These are phyloP conservation scores for Cubamyces lactineus DNA, from an alignment of 768 basidiomycete genomes.

Conservation along the genomic window DNA sequence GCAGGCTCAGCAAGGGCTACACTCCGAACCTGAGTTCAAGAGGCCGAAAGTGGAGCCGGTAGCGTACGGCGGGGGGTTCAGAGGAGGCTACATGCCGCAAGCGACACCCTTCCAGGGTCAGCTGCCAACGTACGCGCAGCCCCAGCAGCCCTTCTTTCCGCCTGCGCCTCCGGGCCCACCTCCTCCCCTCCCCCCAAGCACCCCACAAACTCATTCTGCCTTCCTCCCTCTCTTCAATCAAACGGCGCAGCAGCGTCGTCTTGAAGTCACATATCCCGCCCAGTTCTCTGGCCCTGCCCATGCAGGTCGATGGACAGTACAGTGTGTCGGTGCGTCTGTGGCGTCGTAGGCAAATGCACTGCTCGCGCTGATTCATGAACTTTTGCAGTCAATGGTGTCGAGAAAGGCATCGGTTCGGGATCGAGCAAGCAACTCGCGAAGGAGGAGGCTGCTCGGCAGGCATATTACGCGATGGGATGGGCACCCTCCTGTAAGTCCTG, in stretches of 20 bases:
- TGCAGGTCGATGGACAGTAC: constrained; percentile 66
- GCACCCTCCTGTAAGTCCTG: constrained; percentile 43
- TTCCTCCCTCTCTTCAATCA: constrained; percentile 79
- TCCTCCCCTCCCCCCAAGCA: constrained; percentile 40
- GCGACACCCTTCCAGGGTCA: background rate
- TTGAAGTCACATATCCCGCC: constrained; percentile 63
- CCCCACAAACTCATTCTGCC: constrained; percentile 63
- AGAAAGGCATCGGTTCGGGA: constrained; percentile 67
- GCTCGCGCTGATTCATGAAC: background rate
- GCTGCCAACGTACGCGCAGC: constrained; percentile 30
- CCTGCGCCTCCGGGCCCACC: constrained; percentile 39
- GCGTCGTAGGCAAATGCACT: background rate
- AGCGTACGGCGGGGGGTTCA: no score
- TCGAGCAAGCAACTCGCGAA: constrained; percentile 76
- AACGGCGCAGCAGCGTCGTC: constrained; percentile 65
- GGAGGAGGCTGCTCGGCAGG: constrained; percentile 74
- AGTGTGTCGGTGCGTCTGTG: constrained; percentile 62
- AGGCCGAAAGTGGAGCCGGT: constrained; percentile 39
- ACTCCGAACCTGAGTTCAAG: constrained; percentile 25
- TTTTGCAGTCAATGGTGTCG: constrained; percentile 64
- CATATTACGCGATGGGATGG: constrained; percentile 80
- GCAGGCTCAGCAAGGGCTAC: constrained; percentile 16
- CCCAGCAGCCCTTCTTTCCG: constrained; percentile 38
- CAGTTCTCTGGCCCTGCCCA: constrained; percentile 68
- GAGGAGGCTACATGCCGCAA: no score